Evolutionary conservation across 2,329 filamentous ascomycete species (phyloP).

Genomic region (Xylariales sp.): DNA sequence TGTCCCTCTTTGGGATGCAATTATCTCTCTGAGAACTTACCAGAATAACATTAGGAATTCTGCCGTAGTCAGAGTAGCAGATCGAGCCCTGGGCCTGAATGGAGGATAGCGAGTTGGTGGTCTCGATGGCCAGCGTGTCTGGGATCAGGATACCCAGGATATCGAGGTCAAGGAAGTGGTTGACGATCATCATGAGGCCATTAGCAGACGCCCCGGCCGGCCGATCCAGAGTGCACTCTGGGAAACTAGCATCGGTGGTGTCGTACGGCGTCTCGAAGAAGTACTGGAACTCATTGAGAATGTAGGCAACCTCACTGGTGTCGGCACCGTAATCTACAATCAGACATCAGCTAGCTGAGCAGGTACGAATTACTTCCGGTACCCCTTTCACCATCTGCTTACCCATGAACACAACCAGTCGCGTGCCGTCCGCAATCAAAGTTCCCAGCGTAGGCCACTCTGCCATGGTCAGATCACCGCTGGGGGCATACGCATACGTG

Average conservation of each 20-base stretch:
- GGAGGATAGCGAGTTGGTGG: constrained; percentile 43
- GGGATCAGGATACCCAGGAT: constrained; percentile 31
- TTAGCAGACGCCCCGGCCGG: constrained; percentile 39
- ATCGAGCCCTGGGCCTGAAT: constrained; percentile 34
- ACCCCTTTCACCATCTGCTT: constrained; percentile 20
- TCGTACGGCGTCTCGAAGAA: constrained; percentile 73
- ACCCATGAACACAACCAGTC: constrained; percentile 70
- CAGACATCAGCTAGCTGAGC: constrained; percentile 7
- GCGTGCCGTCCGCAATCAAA: constrained; percentile 57
- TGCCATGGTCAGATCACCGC: constrained; percentile 32
- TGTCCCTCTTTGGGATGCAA: too few relatives aligned
- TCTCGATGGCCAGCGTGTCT: constrained; percentile 23
- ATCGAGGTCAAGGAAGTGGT: constrained; percentile 32
- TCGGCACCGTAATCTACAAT: constrained; percentile 54
- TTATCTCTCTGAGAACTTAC: constrained; percentile 26
- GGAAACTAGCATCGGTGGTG: constrained; percentile 53
- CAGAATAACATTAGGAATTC: constrained; percentile 31
- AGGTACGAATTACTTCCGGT: too few relatives aligned
- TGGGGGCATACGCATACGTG: constrained; percentile 51
- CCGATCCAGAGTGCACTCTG: constrained; percentile 61
- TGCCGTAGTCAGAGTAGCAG: constrained; percentile 24
- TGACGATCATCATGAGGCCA: constrained; percentile 39
- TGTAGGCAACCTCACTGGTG: constrained; percentile 49
- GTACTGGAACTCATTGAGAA: constrained; percentile 60
- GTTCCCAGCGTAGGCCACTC: constrained; percentile 67